Evolutionary conservation across 2,329 filamentous ascomycete species (phyloP).

Genomic region (Aureobasidium sp.): DNA sequence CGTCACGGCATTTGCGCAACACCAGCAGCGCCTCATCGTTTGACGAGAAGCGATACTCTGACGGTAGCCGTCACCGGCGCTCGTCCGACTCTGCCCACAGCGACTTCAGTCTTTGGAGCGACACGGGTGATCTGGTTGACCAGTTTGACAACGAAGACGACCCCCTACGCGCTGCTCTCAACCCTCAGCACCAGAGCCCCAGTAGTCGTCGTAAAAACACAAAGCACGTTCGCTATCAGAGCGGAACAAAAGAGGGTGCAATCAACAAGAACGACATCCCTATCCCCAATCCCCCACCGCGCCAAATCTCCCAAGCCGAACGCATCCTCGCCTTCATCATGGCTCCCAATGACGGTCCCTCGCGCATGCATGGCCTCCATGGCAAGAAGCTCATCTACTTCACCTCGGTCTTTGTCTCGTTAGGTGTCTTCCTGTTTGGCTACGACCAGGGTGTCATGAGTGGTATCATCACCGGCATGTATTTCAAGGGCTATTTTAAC

Average conservation of each 20-base stretch:
- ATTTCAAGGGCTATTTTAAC: slow-evolving; percentile 88
- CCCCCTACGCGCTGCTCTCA: slow-evolving; percentile 56
- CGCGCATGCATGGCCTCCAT: slow-evolving; percentile 82
- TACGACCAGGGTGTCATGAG: slow-evolving; percentile 92
- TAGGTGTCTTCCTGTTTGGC: slow-evolving; percentile 82
- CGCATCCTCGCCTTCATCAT: slow-evolving; percentile 75
- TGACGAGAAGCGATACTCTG: slow-evolving; percentile 43
- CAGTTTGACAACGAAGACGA: slow-evolving; percentile 79
- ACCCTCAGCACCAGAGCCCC: background rate
- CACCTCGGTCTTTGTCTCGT: slow-evolving; percentile 80
- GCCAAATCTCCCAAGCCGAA: slow-evolving; percentile 58
- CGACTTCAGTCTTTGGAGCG: slow-evolving; percentile 79
- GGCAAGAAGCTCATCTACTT: slow-evolving; percentile 95
- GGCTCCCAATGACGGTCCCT: slow-evolving; percentile 62
- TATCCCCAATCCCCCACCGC: slow-evolving; percentile 62
- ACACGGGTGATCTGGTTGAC: slow-evolving; percentile 91
- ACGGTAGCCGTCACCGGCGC: slow-evolving; percentile 44
- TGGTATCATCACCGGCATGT: slow-evolving; percentile 64
- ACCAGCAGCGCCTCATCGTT: slow-evolving; percentile 30
- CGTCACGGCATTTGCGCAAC: slow-evolving; percentile 31
- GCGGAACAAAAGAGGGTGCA: slow-evolving; percentile 23
- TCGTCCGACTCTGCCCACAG: slow-evolving; percentile 54
- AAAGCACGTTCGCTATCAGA: slow-evolving; percentile 56
- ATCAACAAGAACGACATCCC: slow-evolving; percentile 62
- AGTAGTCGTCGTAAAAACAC: slow-evolving; percentile 39